These are phyloP conservation scores for Myxozyma geophila DNA, from an alignment of 805 yeast species.

Conservation along the genomic window DNA sequence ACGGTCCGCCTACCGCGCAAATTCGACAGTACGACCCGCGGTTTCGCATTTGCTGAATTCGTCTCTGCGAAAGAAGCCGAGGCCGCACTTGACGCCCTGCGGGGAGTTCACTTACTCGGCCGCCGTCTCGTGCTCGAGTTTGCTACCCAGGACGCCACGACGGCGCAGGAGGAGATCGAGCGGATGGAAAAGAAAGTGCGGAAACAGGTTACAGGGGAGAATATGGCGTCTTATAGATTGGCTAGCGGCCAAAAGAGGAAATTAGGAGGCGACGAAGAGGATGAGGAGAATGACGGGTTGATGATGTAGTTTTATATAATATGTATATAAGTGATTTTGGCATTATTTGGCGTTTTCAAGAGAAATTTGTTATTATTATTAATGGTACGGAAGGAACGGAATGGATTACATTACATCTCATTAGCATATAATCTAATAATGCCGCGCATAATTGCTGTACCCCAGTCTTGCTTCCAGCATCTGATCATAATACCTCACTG, in stretches of 20 bases:
- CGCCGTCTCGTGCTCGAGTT: constrained; percentile 91
- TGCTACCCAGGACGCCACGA: constrained; percentile 79
- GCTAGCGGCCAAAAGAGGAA: constrained; percentile 69
- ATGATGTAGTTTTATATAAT: background rate
- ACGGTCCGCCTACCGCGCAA: constrained; percentile 96
- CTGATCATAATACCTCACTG: constrained; percentile 75
- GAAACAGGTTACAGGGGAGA: constrained; percentile 75
- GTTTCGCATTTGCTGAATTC: constrained; percentile 97
- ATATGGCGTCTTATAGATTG: constrained; percentile 68
- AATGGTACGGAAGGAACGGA: background rate
- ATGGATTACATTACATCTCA: background rate
- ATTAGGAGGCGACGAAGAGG: constrained; percentile 61
- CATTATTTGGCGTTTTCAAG: background rate
- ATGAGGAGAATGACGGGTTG: constrained; percentile 15
- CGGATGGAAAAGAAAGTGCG: constrained; percentile 85
- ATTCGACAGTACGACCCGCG: constrained; percentile 92
- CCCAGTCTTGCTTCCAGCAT: constrained; percentile 57
- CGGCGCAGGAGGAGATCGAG: constrained; percentile 89
- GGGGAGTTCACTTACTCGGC: constrained; percentile 95
- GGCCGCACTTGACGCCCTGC: constrained; percentile 87
- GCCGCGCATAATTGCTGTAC: constrained; percentile 5
- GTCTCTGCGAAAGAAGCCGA: constrained; percentile 84
- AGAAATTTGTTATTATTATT: background rate
- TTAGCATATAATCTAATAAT: background rate
- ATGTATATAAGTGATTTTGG: background rate